These are phyloP conservation scores for Coniferiporia weirii DNA, from an alignment of 1,284 basidiomycete genomes.

Conservation along the genomic window DNA sequence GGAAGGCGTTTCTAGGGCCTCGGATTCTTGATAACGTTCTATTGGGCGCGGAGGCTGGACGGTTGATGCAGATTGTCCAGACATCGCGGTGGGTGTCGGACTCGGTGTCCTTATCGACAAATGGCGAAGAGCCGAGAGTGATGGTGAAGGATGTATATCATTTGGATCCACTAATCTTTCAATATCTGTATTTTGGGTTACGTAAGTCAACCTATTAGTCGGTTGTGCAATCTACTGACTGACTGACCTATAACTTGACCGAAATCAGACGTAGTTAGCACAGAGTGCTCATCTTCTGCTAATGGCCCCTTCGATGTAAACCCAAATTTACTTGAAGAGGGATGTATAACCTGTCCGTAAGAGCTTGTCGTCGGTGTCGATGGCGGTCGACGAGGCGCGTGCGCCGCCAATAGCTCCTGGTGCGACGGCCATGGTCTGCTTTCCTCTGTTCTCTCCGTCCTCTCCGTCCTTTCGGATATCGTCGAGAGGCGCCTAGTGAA, in stretches of 20 bases:
- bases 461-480: slow-evolving; percentile 17
- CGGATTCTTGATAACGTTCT: neutral
- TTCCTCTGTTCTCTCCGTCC: slow-evolving; percentile 10
- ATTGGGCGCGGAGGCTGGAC: slow-evolving; percentile 4
- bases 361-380: slow-evolving; percentile 17
- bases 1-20: neutral
- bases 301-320: neutral
- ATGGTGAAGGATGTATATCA: slow-evolving; percentile 56
- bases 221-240: neutral
- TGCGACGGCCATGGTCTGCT: slow-evolving; percentile 17
- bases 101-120: slow-evolving; percentile 49
- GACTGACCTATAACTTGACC: slow-evolving; percentile 55
- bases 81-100: slow-evolving; percentile 2
- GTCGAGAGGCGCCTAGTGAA: slow-evolving; percentile 16
- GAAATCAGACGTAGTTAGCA: slow-evolving; percentile 53
- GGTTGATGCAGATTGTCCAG: slow-evolving; percentile 7
- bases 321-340: slow-evolving; percentile 10
- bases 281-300: slow-evolving; percentile 23
- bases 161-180: slow-evolving; percentile 46
- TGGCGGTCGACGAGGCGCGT: slow-evolving; percentile 10
- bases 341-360: slow-evolving; percentile 16
- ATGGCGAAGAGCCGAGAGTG: slow-evolving; percentile 65
- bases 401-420: slow-evolving; percentile 7
- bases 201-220: neutral
- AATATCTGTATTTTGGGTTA: slow-evolving; percentile 16